phyloP scores from a whole-genome alignment of 2,329 filamentous ascomycete genomes.

The Cladosporium cucumerinum region DNA sequence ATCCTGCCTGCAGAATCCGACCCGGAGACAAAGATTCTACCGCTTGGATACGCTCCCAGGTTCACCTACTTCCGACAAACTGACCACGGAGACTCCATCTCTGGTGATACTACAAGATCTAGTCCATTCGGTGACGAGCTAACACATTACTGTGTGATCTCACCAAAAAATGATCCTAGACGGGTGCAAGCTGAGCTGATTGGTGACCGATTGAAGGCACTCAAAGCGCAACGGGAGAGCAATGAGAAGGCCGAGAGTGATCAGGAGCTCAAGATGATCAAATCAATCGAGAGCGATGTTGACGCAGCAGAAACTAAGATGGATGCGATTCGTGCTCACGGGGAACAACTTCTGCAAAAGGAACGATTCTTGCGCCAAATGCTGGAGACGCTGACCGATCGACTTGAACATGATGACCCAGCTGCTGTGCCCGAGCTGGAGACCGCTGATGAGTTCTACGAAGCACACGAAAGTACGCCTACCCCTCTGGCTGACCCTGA shows the following conservation, averaged over 20 bases:
- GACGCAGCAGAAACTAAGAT: constrained; percentile 48
- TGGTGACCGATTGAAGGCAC: constrained; percentile 70
- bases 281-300: constrained; percentile 51
- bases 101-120: constrained; percentile 74
- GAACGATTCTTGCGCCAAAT: constrained; percentile 58
- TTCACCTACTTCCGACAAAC: constrained; percentile 98
- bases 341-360: constrained; percentile 55
- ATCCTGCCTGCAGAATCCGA: constrained; percentile 85
- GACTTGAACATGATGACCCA: constrained; percentile 57
- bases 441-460: constrained; percentile 44
- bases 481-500: constrained; percentile 40
- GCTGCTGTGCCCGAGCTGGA: constrained; percentile 42
- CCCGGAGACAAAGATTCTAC: constrained; percentile 89
- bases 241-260: constrained; percentile 73
- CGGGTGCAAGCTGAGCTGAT: constrained; percentile 85
- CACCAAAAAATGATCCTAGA: constrained; percentile 67
- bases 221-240: constrained; percentile 72
- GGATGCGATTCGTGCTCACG: constrained; percentile 55
- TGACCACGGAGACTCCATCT: constrained; percentile 77
- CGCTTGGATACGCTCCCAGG: constrained; percentile 85
- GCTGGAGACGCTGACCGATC: constrained; percentile 55
- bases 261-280: constrained; percentile 62
- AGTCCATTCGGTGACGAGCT: constrained; percentile 91
- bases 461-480: constrained; percentile 49
- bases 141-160: constrained; percentile 95